Percentiles rank a stretch among this genome's conserved stretches.
Conservation (phyloP, 2,329 filamentous ascomycete species). For the Colletotrichum caudatum region DNA sequence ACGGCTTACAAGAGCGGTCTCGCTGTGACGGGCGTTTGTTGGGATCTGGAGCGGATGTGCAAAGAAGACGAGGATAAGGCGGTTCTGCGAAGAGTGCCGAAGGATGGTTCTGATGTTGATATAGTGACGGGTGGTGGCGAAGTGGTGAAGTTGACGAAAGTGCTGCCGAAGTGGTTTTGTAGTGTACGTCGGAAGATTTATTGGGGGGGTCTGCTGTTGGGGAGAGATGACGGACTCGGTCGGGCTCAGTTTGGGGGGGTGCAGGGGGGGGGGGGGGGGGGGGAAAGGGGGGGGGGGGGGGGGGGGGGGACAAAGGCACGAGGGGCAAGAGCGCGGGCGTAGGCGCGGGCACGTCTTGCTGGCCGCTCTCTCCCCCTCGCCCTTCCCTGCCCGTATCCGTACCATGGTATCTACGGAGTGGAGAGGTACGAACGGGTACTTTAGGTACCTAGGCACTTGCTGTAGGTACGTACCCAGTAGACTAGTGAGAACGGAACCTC, state of each 20-base stretch:
- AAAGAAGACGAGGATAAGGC: neutral
- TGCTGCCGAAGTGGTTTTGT: conserved; percentile 28
- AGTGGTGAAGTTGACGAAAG: conserved; percentile 43
- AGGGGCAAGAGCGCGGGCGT: conserved; percentile 4
- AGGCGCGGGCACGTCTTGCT: neutral
- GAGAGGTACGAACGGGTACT: neutral
- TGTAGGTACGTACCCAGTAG: neutral
- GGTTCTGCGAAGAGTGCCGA: conserved; percentile 2
- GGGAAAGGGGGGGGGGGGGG: conserved; percentile 3
- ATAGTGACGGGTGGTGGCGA: conserved; percentile 36
- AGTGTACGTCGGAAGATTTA: conserved; percentile 42
- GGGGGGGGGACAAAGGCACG: conserved; percentile 2
- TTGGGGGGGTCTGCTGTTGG: conserved; percentile 37
- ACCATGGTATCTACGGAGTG: neutral
- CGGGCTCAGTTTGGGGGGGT: conserved; percentile 13
- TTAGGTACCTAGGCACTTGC: neutral
- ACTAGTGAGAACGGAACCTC: neutral
- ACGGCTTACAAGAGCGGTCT: conserved; percentile 61
- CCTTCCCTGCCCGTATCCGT: conserved; percentile 25
- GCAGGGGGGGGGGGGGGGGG: neutral
- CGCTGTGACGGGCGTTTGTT: conserved; percentile 51
- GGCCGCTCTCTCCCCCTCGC: neutral
- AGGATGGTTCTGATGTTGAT: conserved; percentile 20
- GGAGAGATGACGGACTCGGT: conserved; percentile 40
- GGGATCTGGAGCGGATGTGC: neutral